phyloP scores from a whole-genome alignment of 1,139 yeast genomes.

The Yamadazyma blattariae region DNA sequence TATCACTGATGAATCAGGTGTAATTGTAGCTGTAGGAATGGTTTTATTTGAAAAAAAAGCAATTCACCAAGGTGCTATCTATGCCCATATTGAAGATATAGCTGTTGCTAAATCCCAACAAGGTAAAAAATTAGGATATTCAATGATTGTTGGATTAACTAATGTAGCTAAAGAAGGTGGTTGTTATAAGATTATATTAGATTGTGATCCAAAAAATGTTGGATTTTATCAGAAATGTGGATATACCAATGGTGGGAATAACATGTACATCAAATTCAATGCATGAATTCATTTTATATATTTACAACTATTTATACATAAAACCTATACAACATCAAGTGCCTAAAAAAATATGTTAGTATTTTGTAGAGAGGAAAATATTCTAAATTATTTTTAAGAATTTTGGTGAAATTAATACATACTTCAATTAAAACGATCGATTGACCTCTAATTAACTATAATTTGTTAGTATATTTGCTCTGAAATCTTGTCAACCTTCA shows the following conservation, averaged over 20 bases:
- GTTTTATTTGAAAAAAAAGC: conserved; percentile 56
- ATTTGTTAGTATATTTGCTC: conserved; percentile 23
- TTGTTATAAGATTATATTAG: conserved; percentile 86
- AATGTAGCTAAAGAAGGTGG: conserved; percentile 57
- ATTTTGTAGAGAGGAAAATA: no score
- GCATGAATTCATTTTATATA: background rate
- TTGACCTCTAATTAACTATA: conserved; percentile 55
- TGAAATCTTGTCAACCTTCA: no score
- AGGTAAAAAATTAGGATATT: conserved; percentile 76
- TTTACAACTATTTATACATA: conserved; percentile 13
- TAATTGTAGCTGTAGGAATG: conserved; percentile 50
- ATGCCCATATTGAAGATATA: conserved; percentile 95
- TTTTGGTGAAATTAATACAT: conserved; percentile 19
- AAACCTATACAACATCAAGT: conserved; percentile 24
- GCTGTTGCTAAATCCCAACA: conserved; percentile 76
- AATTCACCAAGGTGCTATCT: conserved; percentile 76
- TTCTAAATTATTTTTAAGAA: conserved; percentile 15
- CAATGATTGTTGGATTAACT: conserved; percentile 61
- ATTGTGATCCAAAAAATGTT: conserved; percentile 79
- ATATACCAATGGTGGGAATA: conserved; percentile 61
- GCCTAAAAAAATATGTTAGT: conserved; percentile 20
- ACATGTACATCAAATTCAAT: conserved; percentile 46
- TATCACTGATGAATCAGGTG: conserved; percentile 46
- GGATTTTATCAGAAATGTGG: conserved; percentile 91
- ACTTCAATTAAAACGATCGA: conserved; percentile 58